Percentiles rank a stretch among this genome's conserved stretches.
phyloP scores from a whole-genome alignment of 1,284 basidiomycete species.

The Fistulinella staudtii region DNA sequence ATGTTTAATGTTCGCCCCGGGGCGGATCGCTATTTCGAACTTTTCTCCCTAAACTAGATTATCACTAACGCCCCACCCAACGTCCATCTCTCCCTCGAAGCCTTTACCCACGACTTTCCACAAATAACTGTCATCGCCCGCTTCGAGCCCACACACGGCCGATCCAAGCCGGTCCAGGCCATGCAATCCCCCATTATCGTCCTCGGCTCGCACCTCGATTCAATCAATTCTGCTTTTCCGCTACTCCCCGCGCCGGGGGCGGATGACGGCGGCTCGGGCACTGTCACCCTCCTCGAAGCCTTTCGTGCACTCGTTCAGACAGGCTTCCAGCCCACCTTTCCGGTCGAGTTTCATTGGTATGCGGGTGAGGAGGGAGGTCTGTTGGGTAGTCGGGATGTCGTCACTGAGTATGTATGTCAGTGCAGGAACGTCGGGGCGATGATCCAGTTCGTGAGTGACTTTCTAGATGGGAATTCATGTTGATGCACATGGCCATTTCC shows the following conservation, averaged over 20 bases:
- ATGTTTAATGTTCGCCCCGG: background rate
- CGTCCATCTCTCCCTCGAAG: conserved; percentile 17
- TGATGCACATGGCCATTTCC: background rate
- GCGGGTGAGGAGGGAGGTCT: conserved; percentile 90
- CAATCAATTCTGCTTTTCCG: conserved; percentile 35
- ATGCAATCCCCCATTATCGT: conserved; percentile 38
- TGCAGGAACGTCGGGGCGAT: conserved; percentile 75
- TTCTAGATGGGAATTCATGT: background rate
- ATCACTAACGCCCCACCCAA: conserved; percentile 9
- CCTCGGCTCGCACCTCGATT: conserved; percentile 55
- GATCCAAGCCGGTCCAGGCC: conserved; percentile 15
- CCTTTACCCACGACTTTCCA: conserved; percentile 52
- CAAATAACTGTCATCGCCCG: conserved; percentile 52
- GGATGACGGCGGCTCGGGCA: conserved; percentile 86
- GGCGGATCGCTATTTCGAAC: too few species aligned
- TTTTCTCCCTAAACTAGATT: conserved; percentile 9
- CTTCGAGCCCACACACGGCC: conserved; percentile 30
- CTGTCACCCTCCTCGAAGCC: conserved; percentile 84
- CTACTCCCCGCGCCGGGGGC: conserved; percentile 43
- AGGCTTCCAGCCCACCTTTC: conserved; percentile 68
- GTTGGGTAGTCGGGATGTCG: conserved; percentile 88
- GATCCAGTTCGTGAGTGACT: conserved; percentile 57
- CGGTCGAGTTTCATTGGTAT: conserved; percentile 94
- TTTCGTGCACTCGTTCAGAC: conserved; percentile 75
- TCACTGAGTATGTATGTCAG: conserved; percentile 65